Percentiles rank a stretch among this genome's conserved stretches.
Evolutionary conservation across 495 filamentous ascomycete genomes (phyloP).

Genomic region (Rhypophila decipiens): DNA sequence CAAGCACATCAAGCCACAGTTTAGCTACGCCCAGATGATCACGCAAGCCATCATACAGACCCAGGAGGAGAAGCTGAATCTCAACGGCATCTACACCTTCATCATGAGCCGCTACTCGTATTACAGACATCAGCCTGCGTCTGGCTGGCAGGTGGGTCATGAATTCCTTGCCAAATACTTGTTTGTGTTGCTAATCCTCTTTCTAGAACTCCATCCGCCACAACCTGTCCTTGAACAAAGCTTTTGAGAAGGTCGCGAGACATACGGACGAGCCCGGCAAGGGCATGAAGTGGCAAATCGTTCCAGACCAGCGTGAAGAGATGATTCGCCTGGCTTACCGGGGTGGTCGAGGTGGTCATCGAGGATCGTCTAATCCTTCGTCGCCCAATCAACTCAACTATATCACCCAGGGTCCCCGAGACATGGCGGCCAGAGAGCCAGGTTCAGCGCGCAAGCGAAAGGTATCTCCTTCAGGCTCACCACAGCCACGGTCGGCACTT

Average conservation of each 20-base stretch:
- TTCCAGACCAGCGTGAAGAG: conserved; percentile 71
- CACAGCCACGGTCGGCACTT: conserved; percentile 38
- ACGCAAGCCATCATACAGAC: conserved; percentile 87
- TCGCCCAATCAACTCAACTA: conserved; percentile 50
- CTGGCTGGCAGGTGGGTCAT: conserved; percentile 77
- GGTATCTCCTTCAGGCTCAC: conserved; percentile 44
- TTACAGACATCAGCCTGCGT: conserved; percentile 65
- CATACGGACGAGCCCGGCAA: conserved; percentile 93
- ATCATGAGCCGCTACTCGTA: conserved; percentile 86
- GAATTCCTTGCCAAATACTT: neutral
- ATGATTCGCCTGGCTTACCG: conserved; percentile 44
- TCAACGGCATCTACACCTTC: conserved; percentile 85
- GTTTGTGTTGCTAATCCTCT: conserved; percentile 14
- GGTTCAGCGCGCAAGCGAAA: conserved; percentile 41
- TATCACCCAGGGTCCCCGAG: conserved; percentile 40
- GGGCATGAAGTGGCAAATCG: conserved; percentile 97
- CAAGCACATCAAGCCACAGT: conserved; percentile 86
- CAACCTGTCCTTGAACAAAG: conserved; percentile 88
- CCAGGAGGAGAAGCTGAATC: conserved; percentile 75
- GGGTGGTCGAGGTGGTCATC: conserved; percentile 50
- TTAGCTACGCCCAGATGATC: conserved; percentile 96
- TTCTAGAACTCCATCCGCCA: conserved; percentile 89
- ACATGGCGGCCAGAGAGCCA: conserved; percentile 39
- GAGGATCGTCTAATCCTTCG: conserved; percentile 50
- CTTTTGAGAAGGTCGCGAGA: conserved; percentile 85